Percentiles rank a stretch among this genome's conserved stretches.
These are phyloP conservation scores for Berkeleyomyces rouxiae DNA, from an alignment of 2,329 filamentous ascomycete species.

Conservation along the genomic window DNA sequence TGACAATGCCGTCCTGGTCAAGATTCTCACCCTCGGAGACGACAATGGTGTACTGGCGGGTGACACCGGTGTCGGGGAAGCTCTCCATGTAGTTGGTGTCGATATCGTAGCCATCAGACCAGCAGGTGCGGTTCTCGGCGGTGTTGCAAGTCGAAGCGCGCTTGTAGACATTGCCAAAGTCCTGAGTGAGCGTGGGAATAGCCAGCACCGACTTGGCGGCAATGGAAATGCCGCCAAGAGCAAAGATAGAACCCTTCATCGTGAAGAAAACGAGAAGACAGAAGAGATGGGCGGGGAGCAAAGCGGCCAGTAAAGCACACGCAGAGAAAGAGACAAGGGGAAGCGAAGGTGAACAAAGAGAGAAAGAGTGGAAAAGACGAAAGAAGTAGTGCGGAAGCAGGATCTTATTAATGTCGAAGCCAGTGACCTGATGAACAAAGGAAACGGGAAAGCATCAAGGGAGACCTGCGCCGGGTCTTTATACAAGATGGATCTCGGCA, in stretches of 20 bases:
- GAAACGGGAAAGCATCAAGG: slow-evolving; percentile 3
- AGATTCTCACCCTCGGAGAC: slow-evolving; percentile 14
- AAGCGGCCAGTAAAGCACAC: neutral
- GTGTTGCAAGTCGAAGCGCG: slow-evolving; percentile 16
- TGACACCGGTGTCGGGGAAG: slow-evolving; percentile 20
- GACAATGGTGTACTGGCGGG: slow-evolving; percentile 15
- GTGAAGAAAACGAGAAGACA: slow-evolving; percentile 4
- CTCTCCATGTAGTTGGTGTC: slow-evolving; percentile 18
- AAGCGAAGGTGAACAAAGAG: neutral
- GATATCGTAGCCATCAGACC: slow-evolving; percentile 20
- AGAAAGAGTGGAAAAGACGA: neutral
- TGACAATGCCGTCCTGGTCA: slow-evolving; percentile 15
- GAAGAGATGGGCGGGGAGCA: neutral
- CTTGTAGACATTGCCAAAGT: slow-evolving; percentile 18
- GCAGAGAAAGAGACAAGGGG: neutral
- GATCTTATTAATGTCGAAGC: slow-evolving; percentile 7
- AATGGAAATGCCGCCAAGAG: slow-evolving; percentile 6
- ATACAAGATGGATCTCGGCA: neutral
- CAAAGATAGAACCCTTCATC: slow-evolving; percentile 11
- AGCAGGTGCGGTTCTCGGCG: slow-evolving; percentile 16
- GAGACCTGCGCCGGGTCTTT: slow-evolving; percentile 7
- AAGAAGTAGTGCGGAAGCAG: slow-evolving; percentile 5
- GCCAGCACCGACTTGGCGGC: slow-evolving; percentile 10
- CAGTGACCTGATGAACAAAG: slow-evolving; percentile 7
- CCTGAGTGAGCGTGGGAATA: slow-evolving; percentile 1